These are phyloP conservation scores for Fragaria nilgerrensis DNA, from an alignment of 306 rosid genomes.

Conservation along the genomic window DNA sequence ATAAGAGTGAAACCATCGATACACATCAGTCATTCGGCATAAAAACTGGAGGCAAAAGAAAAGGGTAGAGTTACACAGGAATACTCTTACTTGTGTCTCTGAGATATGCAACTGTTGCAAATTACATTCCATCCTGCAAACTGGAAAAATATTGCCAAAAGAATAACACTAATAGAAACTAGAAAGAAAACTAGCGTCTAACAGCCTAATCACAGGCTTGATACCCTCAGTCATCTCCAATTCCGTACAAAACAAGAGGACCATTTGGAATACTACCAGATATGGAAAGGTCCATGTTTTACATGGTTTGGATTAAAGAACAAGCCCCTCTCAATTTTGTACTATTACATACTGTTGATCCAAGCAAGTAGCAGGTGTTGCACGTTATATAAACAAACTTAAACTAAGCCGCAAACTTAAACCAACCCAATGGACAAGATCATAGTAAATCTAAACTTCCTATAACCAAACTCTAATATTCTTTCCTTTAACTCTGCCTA, in stretches of 20 bases:
- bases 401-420: neutral
- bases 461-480: no score
- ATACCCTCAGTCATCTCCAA: neutral
- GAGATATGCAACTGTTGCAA: constrained; percentile 57
- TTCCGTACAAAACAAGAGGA: neutral
- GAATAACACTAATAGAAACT: constrained; percentile 19
- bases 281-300: neutral
- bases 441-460: neutral
- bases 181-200: neutral
- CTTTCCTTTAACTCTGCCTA: neutral
- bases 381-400: neutral
- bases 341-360: neutral
- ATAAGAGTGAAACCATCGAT: constrained; percentile 1
- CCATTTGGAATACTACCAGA: neutral
- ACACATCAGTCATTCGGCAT: constrained; percentile 13
- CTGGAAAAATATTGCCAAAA: constrained; percentile 38
- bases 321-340: neutral
- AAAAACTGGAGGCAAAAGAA: neutral
- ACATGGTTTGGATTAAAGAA: neutral
- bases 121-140: constrained; percentile 69
- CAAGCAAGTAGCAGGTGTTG: neutral
- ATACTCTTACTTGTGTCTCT: constrained; percentile 61
- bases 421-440: neutral
- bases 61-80: constrained; percentile 23
- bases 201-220: neutral